Percentiles rank a stretch among this genome's conserved stretches.
Evolutionary conservation across 176 grass and related monocot genomes (phyloP).

Genomic region (Eremochloa ophiuroides): DNA sequence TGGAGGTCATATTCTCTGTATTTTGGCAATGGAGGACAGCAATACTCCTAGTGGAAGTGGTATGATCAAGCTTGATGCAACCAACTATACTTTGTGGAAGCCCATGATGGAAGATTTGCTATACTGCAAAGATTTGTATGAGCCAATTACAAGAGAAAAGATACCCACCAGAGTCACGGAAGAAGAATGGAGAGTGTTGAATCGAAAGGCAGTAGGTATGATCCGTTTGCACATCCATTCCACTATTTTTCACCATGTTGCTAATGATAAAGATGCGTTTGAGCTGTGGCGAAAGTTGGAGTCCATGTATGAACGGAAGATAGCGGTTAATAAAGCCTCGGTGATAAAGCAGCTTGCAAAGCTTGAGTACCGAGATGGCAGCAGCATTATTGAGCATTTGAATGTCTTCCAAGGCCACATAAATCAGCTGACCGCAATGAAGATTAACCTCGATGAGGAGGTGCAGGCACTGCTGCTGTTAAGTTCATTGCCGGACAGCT

Average conservation of each 20-base stretch:
- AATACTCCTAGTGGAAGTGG: too few relatives aligned
- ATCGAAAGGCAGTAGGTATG: neutral
- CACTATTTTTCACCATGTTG: constrained; percentile 8
- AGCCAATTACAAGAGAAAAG: neutral
- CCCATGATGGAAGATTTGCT: neutral
- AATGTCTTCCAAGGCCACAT: constrained; percentile 22
- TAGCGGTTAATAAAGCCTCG: neutral
- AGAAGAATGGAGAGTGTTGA: neutral
- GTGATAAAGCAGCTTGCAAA: neutral
- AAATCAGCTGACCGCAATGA: neutral
- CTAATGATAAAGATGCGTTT: neutral
- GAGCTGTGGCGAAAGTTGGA: too few relatives aligned
- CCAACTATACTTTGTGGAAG: neutral
- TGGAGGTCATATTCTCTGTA: too few relatives aligned
- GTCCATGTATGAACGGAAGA: constrained; percentile 22
- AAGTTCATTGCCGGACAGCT: neutral
- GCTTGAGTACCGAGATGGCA: neutral
- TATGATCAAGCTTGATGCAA: too few relatives aligned
- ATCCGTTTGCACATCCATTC: neutral
- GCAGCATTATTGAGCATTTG: neutral
- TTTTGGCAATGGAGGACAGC: too few relatives aligned
- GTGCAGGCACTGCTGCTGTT: neutral
- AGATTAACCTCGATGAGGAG: constrained; percentile 9
- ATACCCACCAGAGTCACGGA: neutral
- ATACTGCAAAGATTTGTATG: constrained; percentile 19